phyloP scores from a whole-genome alignment of 257 asterid species.

The Petunia axillaris region DNA sequence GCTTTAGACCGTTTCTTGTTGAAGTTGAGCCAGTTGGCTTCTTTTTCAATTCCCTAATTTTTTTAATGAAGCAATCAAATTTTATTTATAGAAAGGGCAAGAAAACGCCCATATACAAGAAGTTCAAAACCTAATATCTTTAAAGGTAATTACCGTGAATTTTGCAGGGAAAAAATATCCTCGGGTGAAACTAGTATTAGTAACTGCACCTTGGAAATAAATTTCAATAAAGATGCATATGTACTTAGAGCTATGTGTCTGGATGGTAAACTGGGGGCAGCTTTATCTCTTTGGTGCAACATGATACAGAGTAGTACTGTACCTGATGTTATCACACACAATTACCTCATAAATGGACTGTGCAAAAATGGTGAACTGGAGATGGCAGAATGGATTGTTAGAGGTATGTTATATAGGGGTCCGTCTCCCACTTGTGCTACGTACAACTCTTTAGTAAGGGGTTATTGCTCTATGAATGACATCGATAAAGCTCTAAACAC shows the following conservation, averaged over 20 bases:
- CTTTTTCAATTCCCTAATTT: background rate
- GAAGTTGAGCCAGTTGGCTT: background rate
- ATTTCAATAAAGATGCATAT: conserved; percentile 36
- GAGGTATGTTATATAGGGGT: conserved; percentile 66
- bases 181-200: conserved; percentile 40
- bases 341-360: conserved; percentile 72
- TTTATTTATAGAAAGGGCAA: background rate
- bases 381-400: conserved; percentile 68
- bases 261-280: conserved; percentile 66
- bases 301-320: conserved; percentile 50
- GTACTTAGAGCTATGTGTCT: conserved; percentile 63
- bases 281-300: conserved; percentile 59
- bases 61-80: too few species aligned
- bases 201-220: conserved; percentile 35
- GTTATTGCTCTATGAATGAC: conserved; percentile 60
- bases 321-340: conserved; percentile 70
- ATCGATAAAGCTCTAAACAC: conserved; percentile 68
- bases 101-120: too few species aligned
- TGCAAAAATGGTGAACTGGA: conserved; percentile 68
- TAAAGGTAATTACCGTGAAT: background rate
- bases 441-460: conserved; percentile 77
- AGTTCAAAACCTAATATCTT: background rate
- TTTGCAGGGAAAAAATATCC: conserved; percentile 47
- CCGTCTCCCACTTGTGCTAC: conserved; percentile 79
- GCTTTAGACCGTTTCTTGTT: background rate